A percentile compares a stretch with the other conserved stretches of the same genome.
Evolutionary conservation across 805 yeast genomes (phyloP).

Genomic region (Saturnispora bothae): DNA sequence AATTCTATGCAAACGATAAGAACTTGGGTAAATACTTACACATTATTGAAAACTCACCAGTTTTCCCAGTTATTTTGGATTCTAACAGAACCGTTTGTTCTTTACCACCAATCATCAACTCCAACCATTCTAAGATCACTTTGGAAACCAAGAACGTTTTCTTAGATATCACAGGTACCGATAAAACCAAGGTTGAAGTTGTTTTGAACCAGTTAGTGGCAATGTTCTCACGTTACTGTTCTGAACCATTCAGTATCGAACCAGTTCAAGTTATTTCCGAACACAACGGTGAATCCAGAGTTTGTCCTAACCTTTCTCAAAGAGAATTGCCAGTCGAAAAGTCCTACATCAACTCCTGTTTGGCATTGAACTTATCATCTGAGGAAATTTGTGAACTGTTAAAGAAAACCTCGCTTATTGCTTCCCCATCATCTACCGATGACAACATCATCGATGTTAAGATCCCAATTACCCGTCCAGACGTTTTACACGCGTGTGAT

Average conservation of each 20-base stretch:
- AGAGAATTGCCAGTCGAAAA: slow-evolving; percentile 67
- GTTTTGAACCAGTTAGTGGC: slow-evolving; percentile 89
- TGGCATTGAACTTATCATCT: slow-evolving; percentile 69
- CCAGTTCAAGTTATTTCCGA: slow-evolving; percentile 78
- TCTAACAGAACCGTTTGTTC: slow-evolving; percentile 69
- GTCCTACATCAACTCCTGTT: slow-evolving; percentile 79
- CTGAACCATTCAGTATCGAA: slow-evolving; percentile 74
- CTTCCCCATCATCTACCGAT: slow-evolving; percentile 39
- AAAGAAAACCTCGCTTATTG: slow-evolving; percentile 70
- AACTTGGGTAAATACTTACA: slow-evolving; percentile 82
- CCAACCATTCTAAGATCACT: slow-evolving; percentile 80
- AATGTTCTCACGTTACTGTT: slow-evolving; percentile 88
- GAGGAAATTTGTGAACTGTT: slow-evolving; percentile 60
- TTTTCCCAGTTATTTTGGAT: slow-evolving; percentile 84
- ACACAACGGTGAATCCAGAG: slow-evolving; percentile 67
- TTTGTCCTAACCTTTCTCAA: slow-evolving; percentile 62
- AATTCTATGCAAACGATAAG: slow-evolving; percentile 83
- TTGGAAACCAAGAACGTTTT: slow-evolving; percentile 79
- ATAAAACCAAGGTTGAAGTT: slow-evolving; percentile 84
- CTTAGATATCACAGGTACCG: slow-evolving; percentile 92
- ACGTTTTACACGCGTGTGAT: slow-evolving; percentile 93
- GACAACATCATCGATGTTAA: slow-evolving; percentile 47
- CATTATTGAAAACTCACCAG: slow-evolving; percentile 80
- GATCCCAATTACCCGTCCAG: slow-evolving; percentile 93
- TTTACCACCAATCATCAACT: slow-evolving; percentile 94